Evolutionary conservation across 768 basidiomycete genomes (phyloP).

Genomic region (Botryobasidium botryosum): DNA sequence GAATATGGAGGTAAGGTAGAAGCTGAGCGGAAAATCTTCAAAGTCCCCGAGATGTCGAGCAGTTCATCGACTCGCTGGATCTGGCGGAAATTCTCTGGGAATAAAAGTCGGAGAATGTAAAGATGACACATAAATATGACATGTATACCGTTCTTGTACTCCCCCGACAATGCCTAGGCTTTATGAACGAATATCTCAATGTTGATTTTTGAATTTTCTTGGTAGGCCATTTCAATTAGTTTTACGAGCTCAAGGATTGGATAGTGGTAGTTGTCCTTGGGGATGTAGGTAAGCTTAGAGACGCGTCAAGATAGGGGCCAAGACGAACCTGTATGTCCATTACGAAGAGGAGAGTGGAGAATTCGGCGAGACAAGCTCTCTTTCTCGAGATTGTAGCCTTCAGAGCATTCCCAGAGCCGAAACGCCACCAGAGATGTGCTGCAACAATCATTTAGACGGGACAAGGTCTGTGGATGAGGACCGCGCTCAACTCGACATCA

Average conservation of each 20-base stretch:
- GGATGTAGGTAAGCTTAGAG: slow-evolving; percentile 2
- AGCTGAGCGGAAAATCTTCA: too few species aligned
- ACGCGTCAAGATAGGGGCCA: slow-evolving; percentile 2
- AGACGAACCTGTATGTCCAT: slow-evolving; percentile 77
- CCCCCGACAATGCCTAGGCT: slow-evolving; percentile 65
- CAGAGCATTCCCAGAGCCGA: slow-evolving; percentile 92
- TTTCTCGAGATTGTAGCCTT: slow-evolving; percentile 64
- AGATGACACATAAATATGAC: not conserved
- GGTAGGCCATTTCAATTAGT: slow-evolving; percentile 60
- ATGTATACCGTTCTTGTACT: slow-evolving; percentile 68
- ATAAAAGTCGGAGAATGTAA: too few species aligned
- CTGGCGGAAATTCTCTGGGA: slow-evolving; percentile 72
- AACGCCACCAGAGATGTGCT: slow-evolving; percentile 77
- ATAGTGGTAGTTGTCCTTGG: slow-evolving; percentile 67
- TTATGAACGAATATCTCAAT: slow-evolving; percentile 94
- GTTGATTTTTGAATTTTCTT: slow-evolving; percentile 55
- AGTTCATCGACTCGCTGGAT: too few species aligned
- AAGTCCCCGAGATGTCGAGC: too few species aligned
- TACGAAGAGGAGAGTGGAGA: slow-evolving; percentile 79
- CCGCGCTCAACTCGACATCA: slow-evolving; percentile 45
- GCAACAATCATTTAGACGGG: not conserved
- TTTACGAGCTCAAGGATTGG: slow-evolving; percentile 69
- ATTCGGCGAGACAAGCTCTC: slow-evolving; percentile 54
- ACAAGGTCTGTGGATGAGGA: slow-evolving; percentile 5
- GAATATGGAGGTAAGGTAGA: slow-evolving; percentile 81